Percentiles rank a stretch among this genome's conserved stretches.
Conservation (phyloP, 2,329 filamentous ascomycete species). For the Microdochium bolleyi region DNA sequence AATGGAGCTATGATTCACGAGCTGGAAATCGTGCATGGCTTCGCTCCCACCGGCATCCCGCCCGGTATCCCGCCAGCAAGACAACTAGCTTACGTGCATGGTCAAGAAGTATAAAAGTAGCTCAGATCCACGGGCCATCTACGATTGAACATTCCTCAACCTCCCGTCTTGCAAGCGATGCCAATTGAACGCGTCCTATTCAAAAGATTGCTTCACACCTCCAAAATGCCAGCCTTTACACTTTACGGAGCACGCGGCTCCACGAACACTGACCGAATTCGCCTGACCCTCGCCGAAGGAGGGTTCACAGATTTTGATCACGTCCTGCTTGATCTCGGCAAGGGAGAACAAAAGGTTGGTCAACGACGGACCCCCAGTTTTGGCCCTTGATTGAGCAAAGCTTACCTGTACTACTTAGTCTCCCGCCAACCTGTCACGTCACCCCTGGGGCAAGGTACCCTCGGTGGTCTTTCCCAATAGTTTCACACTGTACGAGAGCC, state of each 20-base stretch:
- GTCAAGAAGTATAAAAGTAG: no score
- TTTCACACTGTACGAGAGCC: slow-evolving; percentile 37
- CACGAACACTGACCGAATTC: slow-evolving; percentile 33
- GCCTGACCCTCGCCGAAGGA: slow-evolving; percentile 31
- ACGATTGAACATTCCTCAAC: no score
- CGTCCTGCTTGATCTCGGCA: slow-evolving; percentile 26
- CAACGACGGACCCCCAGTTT: slow-evolving; percentile 1
- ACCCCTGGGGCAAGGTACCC: slow-evolving; percentile 34
- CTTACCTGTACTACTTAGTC: slow-evolving; percentile 17
- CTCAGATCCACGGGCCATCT: no score
- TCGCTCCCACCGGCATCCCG: no score
- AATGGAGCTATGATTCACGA: no score
- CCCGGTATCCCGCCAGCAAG: no score
- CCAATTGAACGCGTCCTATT: no score
- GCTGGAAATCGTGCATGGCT: no score
- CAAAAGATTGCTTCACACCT: slow-evolving; percentile 14
- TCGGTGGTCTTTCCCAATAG: slow-evolving; percentile 27
- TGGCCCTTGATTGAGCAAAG: neutral
- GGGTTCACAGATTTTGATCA: slow-evolving; percentile 33
- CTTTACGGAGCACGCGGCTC: slow-evolving; percentile 30
- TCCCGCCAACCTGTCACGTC: slow-evolving; percentile 24
- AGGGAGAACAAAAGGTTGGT: slow-evolving; percentile 32
- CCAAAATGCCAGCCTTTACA: slow-evolving; percentile 33
- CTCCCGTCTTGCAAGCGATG: no score
- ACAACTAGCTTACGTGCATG: no score